Evolutionary conservation across 2,329 filamentous ascomycete genomes (phyloP), one percentile per base, ranked within the genome.

Genomic region (Paramyrothecium roridum): DNA sequence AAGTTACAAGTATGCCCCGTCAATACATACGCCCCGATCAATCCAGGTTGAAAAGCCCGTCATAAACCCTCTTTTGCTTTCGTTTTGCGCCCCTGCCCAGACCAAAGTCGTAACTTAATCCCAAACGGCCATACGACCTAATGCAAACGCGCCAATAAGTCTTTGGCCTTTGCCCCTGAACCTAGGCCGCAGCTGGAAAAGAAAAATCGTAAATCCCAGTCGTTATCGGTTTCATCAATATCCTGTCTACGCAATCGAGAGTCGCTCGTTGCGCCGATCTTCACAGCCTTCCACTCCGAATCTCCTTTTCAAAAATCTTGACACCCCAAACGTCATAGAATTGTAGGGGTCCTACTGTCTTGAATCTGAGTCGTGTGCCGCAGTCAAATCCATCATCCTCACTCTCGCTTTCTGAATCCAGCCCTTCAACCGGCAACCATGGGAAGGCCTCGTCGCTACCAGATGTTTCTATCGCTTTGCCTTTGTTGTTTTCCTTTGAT

Each of bases 291-390:
- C 70, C 70, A 46, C 58, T 67, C 33, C 78, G 71, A 50, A 85
- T 68, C 63, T 85, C 81, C 67, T 84, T 85, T 61, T 81, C 76
- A 59, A 85, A 86, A 51, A 86, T 85, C 57, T 74, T 75, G 37
- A 85, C 74, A 0, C 75, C 81, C 71, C 71, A 73, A 11, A 72
- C 71, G 34, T 74, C 72, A 50, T 73, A 72, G 56, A 73, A 74
- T 45, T 69, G 72, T 43, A 74, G 54, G 17, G 70, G 70, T 2
- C 71, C 71, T 40, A 72, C 62, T 1, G 70, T 73, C 63, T 67
- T 72, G 53, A 70, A 70, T 17, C 70, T 65, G 51, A 73, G 66
- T 43, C 69, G 64, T 47, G 64, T 67, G 23, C 67, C 70, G 47
- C 58, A 64, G 53, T 68, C 68, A 33, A 61, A 60, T 11, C 52